Evolutionary conservation across 1,284 basidiomycete species (phyloP).

Genomic region (Wallemia mellicola): DNA sequence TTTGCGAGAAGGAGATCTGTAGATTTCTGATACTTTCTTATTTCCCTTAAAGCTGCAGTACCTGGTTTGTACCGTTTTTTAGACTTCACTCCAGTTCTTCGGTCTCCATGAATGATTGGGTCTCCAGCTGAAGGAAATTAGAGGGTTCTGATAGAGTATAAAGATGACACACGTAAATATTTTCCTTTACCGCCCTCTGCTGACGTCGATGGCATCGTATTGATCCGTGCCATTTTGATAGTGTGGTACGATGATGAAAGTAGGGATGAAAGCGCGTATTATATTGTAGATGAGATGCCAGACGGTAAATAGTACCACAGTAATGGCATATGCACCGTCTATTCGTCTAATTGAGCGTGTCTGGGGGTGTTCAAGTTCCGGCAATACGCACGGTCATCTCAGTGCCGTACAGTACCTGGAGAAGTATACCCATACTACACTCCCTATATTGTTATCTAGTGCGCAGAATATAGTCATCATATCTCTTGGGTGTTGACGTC

Average conservation of each 20-base stretch:
- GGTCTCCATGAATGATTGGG: not conserved
- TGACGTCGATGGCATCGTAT: no score
- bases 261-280: not conserved
- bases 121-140: not conserved
- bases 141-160: not conserved
- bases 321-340: no score
- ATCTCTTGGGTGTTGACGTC: not conserved
- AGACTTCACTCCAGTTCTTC: conserved; percentile 12
- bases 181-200: not conserved
- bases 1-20: conserved; percentile 64
- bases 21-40: conserved; percentile 70
- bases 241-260: not conserved
- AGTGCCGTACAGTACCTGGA: no score
- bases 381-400: no score
- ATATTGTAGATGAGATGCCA: not conserved
- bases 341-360: no score
- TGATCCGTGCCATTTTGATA: not conserved
- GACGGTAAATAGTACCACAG: no score
- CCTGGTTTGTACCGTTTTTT: conserved; percentile 45
- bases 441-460: no score
- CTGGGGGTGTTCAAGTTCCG: no score
- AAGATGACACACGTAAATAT: not conserved
- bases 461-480: not conserved
- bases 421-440: no score
- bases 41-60: conserved; percentile 63